phyloP scores from a whole-genome alignment of 768 basidiomycete genomes.

The Psilocybe tampanensis region DNA sequence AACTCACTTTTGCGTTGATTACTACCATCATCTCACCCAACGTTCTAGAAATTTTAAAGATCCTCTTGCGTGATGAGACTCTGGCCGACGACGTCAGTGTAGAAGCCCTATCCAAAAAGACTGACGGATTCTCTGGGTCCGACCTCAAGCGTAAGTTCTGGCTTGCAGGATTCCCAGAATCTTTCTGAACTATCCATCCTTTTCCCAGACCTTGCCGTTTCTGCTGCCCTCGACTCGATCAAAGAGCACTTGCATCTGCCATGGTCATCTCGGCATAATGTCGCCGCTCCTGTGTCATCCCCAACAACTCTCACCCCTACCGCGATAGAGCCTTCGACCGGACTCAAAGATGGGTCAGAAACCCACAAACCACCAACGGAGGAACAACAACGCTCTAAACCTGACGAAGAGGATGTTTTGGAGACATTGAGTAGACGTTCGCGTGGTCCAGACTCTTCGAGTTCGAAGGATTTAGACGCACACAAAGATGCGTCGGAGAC shows the following conservation, averaged over 20 bases:
- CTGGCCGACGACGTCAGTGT: conserved; percentile 68
- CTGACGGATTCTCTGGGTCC: conserved; percentile 90
- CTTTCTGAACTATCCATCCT: conserved; percentile 6
- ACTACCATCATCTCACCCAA: conserved; percentile 5
- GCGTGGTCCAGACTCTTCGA: too few species aligned
- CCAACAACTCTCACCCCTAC: not conserved
- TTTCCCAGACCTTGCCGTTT: conserved; percentile 84
- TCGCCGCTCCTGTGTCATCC: not conserved
- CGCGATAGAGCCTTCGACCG: not conserved
- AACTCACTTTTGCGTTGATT: not conserved
- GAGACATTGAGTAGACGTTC: too few species aligned
- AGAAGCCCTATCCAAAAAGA: conserved; percentile 62
- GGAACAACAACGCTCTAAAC: too few species aligned
- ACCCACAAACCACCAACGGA: too few species aligned
- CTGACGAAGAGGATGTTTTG: too few species aligned
- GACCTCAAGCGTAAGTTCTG: conserved; percentile 84
- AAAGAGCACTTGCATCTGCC: conserved; percentile 84
- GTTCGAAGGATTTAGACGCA: too few species aligned
- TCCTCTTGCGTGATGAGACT: conserved; percentile 80
- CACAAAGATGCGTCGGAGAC: too few species aligned
- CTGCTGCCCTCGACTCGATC: conserved; percentile 88
- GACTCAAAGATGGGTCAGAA: not conserved
- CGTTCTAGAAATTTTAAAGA: conserved; percentile 78
- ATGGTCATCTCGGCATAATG: conserved; percentile 48
- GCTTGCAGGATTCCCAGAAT: not conserved